Evolutionary conservation across 352 stramenopile species (phyloP).

Genomic region (Aphanomyces stellatus): DNA sequence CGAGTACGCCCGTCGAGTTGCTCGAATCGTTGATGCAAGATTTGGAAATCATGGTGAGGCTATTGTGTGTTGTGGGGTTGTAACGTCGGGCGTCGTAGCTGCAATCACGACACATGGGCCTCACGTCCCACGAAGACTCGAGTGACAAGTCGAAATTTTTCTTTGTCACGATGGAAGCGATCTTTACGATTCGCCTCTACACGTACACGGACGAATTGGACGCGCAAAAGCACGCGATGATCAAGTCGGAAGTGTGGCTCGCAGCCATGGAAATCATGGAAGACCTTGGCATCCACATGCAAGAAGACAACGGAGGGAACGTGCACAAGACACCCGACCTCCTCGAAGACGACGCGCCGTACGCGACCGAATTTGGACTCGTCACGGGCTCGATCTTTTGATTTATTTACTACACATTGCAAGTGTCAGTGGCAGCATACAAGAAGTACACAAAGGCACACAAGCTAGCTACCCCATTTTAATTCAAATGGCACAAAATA

Average conservation of each 20-base stretch:
- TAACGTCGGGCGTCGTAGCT: constrained; percentile 19
- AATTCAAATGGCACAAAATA: too few relatives aligned
- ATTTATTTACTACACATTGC: too few relatives aligned
- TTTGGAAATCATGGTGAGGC: constrained; percentile 48
- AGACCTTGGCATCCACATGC: constrained; percentile 43
- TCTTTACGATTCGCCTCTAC: constrained; percentile 77
- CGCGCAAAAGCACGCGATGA: constrained; percentile 80
- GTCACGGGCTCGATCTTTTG: background rate
- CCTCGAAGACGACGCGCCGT: constrained; percentile 3
- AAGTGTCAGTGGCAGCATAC: too few relatives aligned
- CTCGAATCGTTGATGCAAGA: constrained; percentile 51
- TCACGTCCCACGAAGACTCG: constrained; percentile 83
- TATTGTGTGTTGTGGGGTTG: background rate
- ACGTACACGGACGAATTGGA: constrained; percentile 83
- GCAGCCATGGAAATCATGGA: constrained; percentile 86
- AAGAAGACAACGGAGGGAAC: background rate
- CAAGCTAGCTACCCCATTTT: too few relatives aligned
- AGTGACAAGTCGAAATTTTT: constrained; percentile 74
- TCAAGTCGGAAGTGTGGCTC: constrained; percentile 84
- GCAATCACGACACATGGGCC: constrained; percentile 70
- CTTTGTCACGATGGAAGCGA: constrained; percentile 82
- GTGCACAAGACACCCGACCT: background rate
- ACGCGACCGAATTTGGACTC: background rate
- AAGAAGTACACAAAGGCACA: too few relatives aligned
- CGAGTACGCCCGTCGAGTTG: constrained; percentile 30